Conservation (phyloP, 805 yeast species). For the Groenewaldozyma tartarivorans region DNA sequence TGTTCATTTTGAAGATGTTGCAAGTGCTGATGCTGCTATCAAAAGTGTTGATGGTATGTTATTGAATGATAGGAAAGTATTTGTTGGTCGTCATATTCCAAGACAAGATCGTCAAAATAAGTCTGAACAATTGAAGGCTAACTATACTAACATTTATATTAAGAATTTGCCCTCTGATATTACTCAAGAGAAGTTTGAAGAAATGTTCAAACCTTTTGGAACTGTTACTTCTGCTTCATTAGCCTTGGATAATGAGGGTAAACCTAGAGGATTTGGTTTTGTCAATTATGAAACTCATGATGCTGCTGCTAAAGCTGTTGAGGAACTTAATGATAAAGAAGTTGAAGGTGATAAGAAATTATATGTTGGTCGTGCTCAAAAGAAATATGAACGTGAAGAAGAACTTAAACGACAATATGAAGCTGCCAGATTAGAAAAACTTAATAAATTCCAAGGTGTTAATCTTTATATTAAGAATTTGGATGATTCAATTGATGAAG, state of each 20-base stretch:
- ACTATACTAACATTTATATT: constrained; percentile 92
- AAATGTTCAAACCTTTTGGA: constrained; percentile 67
- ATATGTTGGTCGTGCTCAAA: constrained; percentile 98
- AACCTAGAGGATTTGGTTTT: constrained; percentile 92
- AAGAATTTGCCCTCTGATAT: constrained; percentile 75
- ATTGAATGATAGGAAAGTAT: constrained; percentile 91
- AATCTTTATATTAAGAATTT: constrained; percentile 94
- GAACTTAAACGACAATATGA: constrained; percentile 94
- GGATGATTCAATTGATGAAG: constrained; percentile 89
- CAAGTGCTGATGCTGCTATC: constrained; percentile 89
- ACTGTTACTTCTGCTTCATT: constrained; percentile 72
- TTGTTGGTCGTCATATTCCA: constrained; percentile 87
- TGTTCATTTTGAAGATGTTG: constrained; percentile 90
- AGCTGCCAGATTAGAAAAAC: constrained; percentile 80
- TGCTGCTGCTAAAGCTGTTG: constrained; percentile 85
- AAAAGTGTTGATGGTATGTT: constrained; percentile 98
- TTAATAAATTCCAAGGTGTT: constrained; percentile 93
- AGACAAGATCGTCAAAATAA: constrained; percentile 91
- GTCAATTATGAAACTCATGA: constrained; percentile 85
- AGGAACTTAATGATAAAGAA: constrained; percentile 80
- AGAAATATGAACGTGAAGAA: constrained; percentile 95
- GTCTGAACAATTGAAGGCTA: constrained; percentile 80
- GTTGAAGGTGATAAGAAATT: constrained; percentile 48
- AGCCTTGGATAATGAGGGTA: constrained; percentile 75
- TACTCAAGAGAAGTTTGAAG: constrained; percentile 45